These are phyloP conservation scores for Knoxdaviesia proteae DNA, from an alignment of 2,329 filamentous ascomycete genomes.

Conservation along the genomic window DNA sequence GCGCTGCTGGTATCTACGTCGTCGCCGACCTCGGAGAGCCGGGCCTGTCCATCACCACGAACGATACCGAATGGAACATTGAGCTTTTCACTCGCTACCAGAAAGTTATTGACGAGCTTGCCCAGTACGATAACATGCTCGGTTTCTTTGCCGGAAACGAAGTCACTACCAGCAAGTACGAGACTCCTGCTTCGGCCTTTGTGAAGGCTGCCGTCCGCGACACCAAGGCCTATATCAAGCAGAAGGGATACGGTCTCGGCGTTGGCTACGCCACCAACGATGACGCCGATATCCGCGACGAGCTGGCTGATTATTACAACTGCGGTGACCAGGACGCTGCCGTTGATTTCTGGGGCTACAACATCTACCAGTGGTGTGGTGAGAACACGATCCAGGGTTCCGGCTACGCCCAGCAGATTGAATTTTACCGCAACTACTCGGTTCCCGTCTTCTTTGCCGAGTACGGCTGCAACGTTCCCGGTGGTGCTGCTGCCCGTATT, in stretches of 20 bases:
- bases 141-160: slow-evolving; percentile 99
- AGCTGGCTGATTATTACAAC: slow-evolving; percentile 87
- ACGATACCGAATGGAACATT: slow-evolving; percentile 58
- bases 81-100: slow-evolving; percentile 66
- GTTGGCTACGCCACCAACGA: slow-evolving; percentile 96
- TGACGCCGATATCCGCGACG: slow-evolving; percentile 58
- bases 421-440: slow-evolving; percentile 75
- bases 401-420: slow-evolving; percentile 61
- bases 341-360: slow-evolving; percentile 99
- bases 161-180: slow-evolving; percentile 73
- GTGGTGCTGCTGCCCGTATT: slow-evolving; percentile 41
- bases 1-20: slow-evolving; percentile 81
- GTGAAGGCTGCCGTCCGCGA: slow-evolving; percentile 97
- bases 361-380: slow-evolving; percentile 99
- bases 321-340: slow-evolving; percentile 46
- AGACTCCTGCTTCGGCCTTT: slow-evolving; percentile 77
- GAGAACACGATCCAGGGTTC: slow-evolving; percentile 56
- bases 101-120: slow-evolving; percentile 59
- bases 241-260: slow-evolving; percentile 61
- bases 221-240: slow-evolving; percentile 81
- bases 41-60: slow-evolving; percentile 62
- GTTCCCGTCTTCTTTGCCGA: slow-evolving; percentile 97
- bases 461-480: slow-evolving; percentile 72
- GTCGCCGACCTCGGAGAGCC: slow-evolving; percentile 80
- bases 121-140: slow-evolving; percentile 72